Percentiles rank a stretch among this genome's conserved stretches.
phyloP scores from a whole-genome alignment of 805 yeast species.

The Candida jianshihensis region DNA sequence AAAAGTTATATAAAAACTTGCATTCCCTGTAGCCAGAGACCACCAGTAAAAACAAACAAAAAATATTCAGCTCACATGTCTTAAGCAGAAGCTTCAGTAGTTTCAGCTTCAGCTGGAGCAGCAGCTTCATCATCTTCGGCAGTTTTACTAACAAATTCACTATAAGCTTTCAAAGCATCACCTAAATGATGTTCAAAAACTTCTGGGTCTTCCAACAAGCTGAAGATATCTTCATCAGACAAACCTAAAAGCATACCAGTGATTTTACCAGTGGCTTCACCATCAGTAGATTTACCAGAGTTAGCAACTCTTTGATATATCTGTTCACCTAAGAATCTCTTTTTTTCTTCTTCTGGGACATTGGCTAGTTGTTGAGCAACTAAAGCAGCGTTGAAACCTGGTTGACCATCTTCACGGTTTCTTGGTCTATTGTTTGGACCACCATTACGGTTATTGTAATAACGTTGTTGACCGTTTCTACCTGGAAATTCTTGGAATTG shows the following conservation, averaged over 20 bases:
- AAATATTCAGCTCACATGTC: neutral
- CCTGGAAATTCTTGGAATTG: constrained; percentile 64
- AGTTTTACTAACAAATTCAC: constrained; percentile 54
- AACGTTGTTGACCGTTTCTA: constrained; percentile 31
- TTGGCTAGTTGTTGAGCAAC: constrained; percentile 58
- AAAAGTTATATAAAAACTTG: neutral
- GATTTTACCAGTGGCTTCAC: constrained; percentile 95
- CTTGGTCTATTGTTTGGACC: constrained; percentile 30
- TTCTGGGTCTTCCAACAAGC: constrained; percentile 83
- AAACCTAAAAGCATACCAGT: constrained; percentile 98
- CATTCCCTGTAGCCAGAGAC: no score
- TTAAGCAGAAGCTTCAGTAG: constrained; percentile 8
- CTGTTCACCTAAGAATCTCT: constrained; percentile 97
- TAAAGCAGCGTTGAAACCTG: constrained; percentile 25
- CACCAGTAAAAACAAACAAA: neutral
- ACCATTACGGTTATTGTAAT: constrained; percentile 37
- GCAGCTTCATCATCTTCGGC: constrained; percentile 9
- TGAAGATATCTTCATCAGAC: constrained; percentile 85
- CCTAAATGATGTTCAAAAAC: constrained; percentile 84
- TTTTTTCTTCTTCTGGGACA: constrained; percentile 84
- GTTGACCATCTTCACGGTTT: constrained; percentile 23
- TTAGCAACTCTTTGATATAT: constrained; percentile 88
- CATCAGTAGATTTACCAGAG: constrained; percentile 80
- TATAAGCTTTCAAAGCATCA: constrained; percentile 92
- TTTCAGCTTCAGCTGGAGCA: constrained; percentile 4